Evolutionary conservation across 306 rosid genomes (phyloP).

Genomic region (cucumber (Cucumis sativus)): DNA sequence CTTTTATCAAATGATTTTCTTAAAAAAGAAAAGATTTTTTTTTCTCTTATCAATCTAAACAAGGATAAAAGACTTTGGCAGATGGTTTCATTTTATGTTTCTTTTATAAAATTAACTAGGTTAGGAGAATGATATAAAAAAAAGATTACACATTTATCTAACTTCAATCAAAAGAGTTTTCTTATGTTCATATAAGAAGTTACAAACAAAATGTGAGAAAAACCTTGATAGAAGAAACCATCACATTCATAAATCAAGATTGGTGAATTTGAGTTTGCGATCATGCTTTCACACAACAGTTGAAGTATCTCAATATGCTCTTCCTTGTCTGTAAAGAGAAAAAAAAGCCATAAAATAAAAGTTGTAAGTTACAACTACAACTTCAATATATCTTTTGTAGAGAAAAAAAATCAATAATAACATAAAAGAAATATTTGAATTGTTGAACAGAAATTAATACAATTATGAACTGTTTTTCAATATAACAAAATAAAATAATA

Average conservation of each 20-base stretch:
- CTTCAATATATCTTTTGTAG: no score
- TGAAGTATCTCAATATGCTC: slow-evolving; percentile 80
- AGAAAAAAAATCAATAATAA: no score
- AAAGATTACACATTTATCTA: not conserved
- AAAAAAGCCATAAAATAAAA: not conserved
- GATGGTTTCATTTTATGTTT: not conserved
- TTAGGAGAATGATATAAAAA: not conserved
- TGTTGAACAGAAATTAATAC: not conserved
- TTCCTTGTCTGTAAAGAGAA: slow-evolving; percentile 13
- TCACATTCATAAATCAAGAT: not conserved
- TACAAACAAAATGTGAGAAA: slow-evolving; percentile 3
- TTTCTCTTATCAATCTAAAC: not conserved
- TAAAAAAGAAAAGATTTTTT: no score
- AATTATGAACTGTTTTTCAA: no score
- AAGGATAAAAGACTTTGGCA: not conserved
- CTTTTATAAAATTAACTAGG: not conserved
- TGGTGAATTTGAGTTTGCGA: not conserved
- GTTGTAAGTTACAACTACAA: not conserved
- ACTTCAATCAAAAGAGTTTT: not conserved
- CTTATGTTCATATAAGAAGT: not conserved
- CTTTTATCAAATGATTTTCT: no score
- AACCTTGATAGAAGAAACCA: not conserved
- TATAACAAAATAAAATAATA: no score
- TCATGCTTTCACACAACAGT: slow-evolving; percentile 53
- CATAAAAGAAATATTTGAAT: not conserved